Percentiles rank a stretch among this genome's conserved stretches.
These are phyloP conservation scores for Heliocybe sulcata DNA, from an alignment of 1,284 basidiomycete species.

Conservation along the genomic window DNA sequence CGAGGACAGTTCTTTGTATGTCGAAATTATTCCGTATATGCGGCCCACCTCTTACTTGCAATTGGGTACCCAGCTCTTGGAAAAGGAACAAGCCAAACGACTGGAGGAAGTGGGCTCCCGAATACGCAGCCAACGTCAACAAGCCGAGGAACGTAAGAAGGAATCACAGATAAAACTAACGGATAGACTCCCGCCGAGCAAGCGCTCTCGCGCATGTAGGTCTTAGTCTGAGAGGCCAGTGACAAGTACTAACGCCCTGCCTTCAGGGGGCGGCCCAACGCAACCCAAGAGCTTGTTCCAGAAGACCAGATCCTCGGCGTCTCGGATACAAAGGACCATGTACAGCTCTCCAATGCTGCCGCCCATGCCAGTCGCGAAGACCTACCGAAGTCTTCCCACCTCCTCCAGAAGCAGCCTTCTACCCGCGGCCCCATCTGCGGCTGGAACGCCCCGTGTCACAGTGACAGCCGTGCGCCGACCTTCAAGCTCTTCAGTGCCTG, in stretches of 20 bases:
- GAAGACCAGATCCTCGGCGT: constrained; percentile 64
- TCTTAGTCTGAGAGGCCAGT: constrained; percentile 3
- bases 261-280: constrained; percentile 36
- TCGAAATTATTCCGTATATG: constrained; percentile 1
- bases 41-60: not conserved
- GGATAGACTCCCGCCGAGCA: constrained; percentile 53
- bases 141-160: constrained; percentile 64
- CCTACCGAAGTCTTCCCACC: constrained; percentile 31
- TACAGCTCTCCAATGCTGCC: constrained; percentile 45
- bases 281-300: constrained; percentile 68
- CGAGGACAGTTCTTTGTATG: constrained; percentile 61
- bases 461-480: constrained; percentile 18
- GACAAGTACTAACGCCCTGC: constrained; percentile 7
- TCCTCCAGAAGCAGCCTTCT: constrained; percentile 24
- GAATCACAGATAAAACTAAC: constrained; percentile 67
- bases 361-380: constrained; percentile 38
- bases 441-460: constrained; percentile 19
- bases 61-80: constrained; percentile 34
- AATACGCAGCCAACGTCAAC: constrained; percentile 55
- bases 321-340: constrained; percentile 54
- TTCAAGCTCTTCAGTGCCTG: constrained; percentile 1
- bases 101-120: constrained; percentile 52
- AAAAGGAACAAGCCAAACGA: constrained; percentile 47
- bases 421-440: constrained; percentile 18
- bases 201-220: constrained; percentile 51